Percentiles rank a stretch among this genome's conserved stretches.
phyloP scores from a whole-genome alignment of 768 basidiomycete species.

The Exsudoporus frostii region DNA sequence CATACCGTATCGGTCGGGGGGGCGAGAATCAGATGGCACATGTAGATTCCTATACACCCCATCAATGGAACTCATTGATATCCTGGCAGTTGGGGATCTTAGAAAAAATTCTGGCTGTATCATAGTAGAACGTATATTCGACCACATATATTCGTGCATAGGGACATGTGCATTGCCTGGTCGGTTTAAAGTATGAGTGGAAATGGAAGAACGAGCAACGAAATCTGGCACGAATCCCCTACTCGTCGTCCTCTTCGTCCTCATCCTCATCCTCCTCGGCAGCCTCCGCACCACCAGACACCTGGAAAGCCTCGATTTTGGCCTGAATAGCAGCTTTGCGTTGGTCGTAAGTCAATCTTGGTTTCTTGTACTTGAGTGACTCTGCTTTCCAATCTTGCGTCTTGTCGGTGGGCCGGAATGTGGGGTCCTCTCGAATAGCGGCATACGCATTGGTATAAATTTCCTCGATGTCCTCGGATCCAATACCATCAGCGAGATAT shows the following conservation, averaged over 20 bases:
- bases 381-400: conserved; percentile 90
- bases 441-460: conserved; percentile 91
- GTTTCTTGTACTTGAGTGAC: conserved; percentile 61
- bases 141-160: conserved; percentile 13
- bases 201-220: not conserved
- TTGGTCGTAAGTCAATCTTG: conserved; percentile 71
- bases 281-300: conserved; percentile 45
- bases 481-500: conserved; percentile 93
- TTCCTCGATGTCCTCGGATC: conserved; percentile 96
- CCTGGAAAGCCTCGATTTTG: conserved; percentile 91
- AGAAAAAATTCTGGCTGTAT: conserved; percentile 33
- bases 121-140: conserved; percentile 12
- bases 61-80: conserved; percentile 38
- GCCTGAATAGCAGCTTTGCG: conserved; percentile 76
- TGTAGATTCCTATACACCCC: conserved; percentile 40
- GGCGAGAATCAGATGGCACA: conserved; percentile 40
- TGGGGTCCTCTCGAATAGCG: conserved; percentile 93
- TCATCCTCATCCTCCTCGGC: conserved; percentile 42
- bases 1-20: conserved; percentile 47
- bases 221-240: conserved; percentile 29
- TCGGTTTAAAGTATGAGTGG: conserved; percentile 11
- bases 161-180: conserved; percentile 18
- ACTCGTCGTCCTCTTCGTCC: conserved; percentile 48
- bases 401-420: conserved; percentile 88
- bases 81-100: conserved; percentile 56